Conservation (phyloP, 345 rosid genomes). For the Acer negundo region DNA sequence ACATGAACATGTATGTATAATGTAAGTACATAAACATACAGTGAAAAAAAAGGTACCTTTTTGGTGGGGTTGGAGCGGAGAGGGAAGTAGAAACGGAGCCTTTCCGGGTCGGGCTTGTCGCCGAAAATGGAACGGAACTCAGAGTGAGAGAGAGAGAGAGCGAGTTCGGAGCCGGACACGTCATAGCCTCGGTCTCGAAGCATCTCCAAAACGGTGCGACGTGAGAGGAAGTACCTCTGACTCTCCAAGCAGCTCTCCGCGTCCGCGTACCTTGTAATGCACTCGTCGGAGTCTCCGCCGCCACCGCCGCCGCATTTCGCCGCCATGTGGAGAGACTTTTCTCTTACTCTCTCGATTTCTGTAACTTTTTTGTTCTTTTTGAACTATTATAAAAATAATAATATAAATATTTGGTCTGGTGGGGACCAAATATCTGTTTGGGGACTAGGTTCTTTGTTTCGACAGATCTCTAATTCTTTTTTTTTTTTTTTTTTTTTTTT, state of each 20-base stretch:
- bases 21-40: not conserved
- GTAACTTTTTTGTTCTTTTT: too few relatives aligned
- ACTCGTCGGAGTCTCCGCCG: not conserved
- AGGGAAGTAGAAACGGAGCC: slow-evolving; percentile 31
- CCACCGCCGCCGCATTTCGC: not conserved
- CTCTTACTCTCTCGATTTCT: not conserved
- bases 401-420: too few relatives aligned
- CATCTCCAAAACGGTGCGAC: slow-evolving; percentile 40
- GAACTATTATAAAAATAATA: not conserved
- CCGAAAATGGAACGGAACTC: slow-evolving; percentile 34
- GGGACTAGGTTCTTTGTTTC: too few relatives aligned
- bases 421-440: too few relatives aligned
- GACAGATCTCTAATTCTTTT: too few relatives aligned
- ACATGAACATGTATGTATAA: not conserved
- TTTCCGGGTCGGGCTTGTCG: slow-evolving; percentile 22
- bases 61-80: slow-evolving; percentile 27
- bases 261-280: slow-evolving; percentile 13
- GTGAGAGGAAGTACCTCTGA: slow-evolving; percentile 33
- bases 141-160: slow-evolving; percentile 27
- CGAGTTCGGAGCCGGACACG: slow-evolving; percentile 28
- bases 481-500: too few relatives aligned
- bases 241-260: slow-evolving; percentile 24
- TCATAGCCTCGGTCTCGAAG: slow-evolving; percentile 39
- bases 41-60: slow-evolving; percentile 21
- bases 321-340: not conserved